Evolutionary conservation across 164 flowering plant genomes (phyloP).

Genomic region (Vitis rupestris): DNA sequence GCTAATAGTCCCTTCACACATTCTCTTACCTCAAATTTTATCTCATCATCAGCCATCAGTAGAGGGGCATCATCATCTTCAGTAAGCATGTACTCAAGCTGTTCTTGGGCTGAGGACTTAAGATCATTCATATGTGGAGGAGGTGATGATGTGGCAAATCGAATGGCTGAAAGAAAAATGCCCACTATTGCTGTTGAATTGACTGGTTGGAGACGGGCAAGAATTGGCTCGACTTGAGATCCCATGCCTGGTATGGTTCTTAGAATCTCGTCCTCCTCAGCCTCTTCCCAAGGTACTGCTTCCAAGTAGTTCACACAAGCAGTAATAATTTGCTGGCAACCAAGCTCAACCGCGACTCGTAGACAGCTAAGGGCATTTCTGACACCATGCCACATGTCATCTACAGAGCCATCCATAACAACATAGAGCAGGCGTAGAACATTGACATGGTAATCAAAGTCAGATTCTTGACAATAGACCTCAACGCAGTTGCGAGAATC

Average conservation of each 20-base stretch:
- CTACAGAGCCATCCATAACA: conserved; percentile 27
- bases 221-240: conserved; percentile 58
- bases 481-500: conserved; percentile 92
- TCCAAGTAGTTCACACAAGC: conserved; percentile 82
- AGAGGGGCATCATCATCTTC: conserved; percentile 95
- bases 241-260: conserved; percentile 68
- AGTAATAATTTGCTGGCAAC: conserved; percentile 50
- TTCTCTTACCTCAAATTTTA: conserved; percentile 53
- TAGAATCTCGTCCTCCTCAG: conserved; percentile 91
- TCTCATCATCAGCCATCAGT: conserved; percentile 51
- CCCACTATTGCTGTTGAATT: conserved; percentile 39
- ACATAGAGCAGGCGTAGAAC: conserved; percentile 67
- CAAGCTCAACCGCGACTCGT: conserved; percentile 64
- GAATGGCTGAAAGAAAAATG: conserved; percentile 68
- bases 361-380: conserved; percentile 78
- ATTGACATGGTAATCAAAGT: conserved; percentile 66
- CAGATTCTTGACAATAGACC: conserved; percentile 71
- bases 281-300: conserved; percentile 99
- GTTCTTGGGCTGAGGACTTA: conserved; percentile 83
- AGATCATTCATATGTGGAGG: conserved; percentile 50
- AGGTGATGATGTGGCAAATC: conserved; percentile 84
- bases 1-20: conserved; percentile 42
- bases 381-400: conserved; percentile 62
- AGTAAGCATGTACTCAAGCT: conserved; percentile 90
- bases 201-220: conserved; percentile 88